Percentiles rank a stretch among this genome's conserved stretches.
phyloP scores from a whole-genome alignment of 2,329 filamentous ascomycete genomes.

The Sclerotinia sclerotiorum region DNA sequence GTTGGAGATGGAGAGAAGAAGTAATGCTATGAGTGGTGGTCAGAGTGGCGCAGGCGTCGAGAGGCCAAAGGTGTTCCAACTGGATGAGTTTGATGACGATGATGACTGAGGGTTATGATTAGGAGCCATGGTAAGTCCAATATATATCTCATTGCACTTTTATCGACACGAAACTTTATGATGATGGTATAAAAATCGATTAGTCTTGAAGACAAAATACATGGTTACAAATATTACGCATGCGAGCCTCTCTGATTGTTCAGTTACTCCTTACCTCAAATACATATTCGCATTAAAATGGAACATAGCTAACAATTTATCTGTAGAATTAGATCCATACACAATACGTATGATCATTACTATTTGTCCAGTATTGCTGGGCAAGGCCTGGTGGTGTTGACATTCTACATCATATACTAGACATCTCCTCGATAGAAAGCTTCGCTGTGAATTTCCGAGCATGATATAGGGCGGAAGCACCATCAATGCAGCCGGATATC shows the following conservation, averaged over 20 bases:
- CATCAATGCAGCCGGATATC: neutral
- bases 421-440: neutral
- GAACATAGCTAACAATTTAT: neutral
- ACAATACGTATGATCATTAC: neutral
- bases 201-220: slow-evolving; percentile 97
- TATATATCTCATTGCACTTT: neutral
- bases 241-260: slow-evolving; percentile 70
- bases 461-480: neutral
- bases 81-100: slow-evolving; percentile 46
- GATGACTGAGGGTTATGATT: slow-evolving; percentile 33
- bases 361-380: neutral
- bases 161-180: slow-evolving; percentile 44
- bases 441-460: neutral
- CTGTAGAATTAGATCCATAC: neutral
- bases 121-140: slow-evolving; percentile 10
- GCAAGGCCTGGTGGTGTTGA: neutral
- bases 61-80: slow-evolving; percentile 44
- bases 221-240: slow-evolving; percentile 82
- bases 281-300: neutral
- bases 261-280: neutral
- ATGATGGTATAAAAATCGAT: slow-evolving; percentile 80
- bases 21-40: slow-evolving; percentile 16
- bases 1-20: slow-evolving; percentile 34
- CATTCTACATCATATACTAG: neutral
- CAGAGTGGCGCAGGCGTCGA: slow-evolving; percentile 29